Percentiles rank a stretch among this genome's conserved stretches.
Evolutionary conservation across 2,329 filamentous ascomycete species (phyloP).

Genomic region (Phyllosticta capitalensis): DNA sequence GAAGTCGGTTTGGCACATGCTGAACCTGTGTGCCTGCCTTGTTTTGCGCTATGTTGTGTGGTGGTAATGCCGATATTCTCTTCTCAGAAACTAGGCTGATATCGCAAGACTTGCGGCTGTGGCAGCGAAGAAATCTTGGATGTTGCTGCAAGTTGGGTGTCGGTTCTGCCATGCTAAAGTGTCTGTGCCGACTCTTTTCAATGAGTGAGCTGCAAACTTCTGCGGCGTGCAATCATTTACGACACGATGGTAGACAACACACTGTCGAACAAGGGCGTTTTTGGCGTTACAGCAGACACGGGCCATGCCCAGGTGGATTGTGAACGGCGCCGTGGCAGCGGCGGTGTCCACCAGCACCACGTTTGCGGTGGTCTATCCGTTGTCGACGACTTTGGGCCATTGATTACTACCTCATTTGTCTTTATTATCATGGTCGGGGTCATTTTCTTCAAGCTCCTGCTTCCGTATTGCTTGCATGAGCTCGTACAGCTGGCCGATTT

Average conservation of each 20-base stretch:
- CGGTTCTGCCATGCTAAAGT: not conserved
- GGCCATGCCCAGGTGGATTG: not conserved
- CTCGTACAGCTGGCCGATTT: slow-evolving; percentile 88
- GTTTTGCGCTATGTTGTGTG: not conserved
- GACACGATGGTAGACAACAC: not conserved
- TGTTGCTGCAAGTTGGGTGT: not conserved
- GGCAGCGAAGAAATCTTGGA: not conserved
- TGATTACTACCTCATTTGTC: not conserved
- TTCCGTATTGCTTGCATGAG: slow-evolving; percentile 73
- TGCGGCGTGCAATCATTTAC: not conserved
- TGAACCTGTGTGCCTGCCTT: not conserved
- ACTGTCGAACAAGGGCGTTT: not conserved
- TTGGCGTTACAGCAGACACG: not conserved
- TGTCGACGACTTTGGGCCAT: not conserved
- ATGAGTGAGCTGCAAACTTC: not conserved
- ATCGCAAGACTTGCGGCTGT: not conserved
- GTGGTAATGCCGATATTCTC: not conserved
- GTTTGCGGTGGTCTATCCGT: not conserved
- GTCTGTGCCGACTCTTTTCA: not conserved
- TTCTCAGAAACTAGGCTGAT: not conserved
- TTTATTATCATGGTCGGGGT: slow-evolving; percentile 28
- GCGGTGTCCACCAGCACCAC: not conserved
- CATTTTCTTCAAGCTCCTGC: slow-evolving; percentile 39
- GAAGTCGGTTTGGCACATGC: slow-evolving; percentile 39
- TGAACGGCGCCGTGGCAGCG: not conserved